Conservation (phyloP, 257 asterid genomes). For the Primulina eburnea region DNA sequence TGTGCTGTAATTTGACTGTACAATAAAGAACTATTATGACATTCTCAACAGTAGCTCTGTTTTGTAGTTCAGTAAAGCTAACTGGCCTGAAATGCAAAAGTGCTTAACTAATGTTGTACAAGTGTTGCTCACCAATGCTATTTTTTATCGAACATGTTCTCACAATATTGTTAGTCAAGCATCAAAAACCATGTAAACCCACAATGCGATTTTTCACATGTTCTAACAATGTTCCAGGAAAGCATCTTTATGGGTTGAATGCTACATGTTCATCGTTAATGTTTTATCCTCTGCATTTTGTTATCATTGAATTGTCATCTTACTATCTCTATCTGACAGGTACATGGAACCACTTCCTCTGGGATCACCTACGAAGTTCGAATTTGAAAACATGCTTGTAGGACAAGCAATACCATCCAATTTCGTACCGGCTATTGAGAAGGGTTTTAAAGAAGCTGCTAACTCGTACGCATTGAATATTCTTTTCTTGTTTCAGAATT, state of each 20-base stretch:
- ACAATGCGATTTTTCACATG: background rate
- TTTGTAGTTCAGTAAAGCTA: background rate
- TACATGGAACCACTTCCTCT: conserved; percentile 86
- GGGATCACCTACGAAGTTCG: conserved; percentile 74
- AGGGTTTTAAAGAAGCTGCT: conserved; percentile 97
- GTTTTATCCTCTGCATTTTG: conserved; percentile 16
- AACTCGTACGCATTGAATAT: conserved; percentile 70
- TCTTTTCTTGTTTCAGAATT: background rate
- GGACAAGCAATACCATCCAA: conserved; percentile 91
- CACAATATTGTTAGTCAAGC: no score
- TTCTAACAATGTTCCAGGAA: background rate
- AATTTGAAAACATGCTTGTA: conserved; percentile 79
- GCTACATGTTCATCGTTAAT: no score
- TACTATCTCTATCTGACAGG: conserved; percentile 42
- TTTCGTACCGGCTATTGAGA: conserved; percentile 94
- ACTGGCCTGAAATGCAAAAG: background rate
- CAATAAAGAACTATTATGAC: background rate
- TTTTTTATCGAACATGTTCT: background rate
- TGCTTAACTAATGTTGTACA: background rate
- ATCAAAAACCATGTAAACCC: background rate
- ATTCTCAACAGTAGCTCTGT: background rate
- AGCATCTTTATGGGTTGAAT: background rate
- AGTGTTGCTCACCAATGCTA: background rate
- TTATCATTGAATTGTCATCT: conserved; percentile 8
- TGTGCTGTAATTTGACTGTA: background rate